Evolutionary conservation across 352 stramenopile genomes (phyloP).

Genomic region (Phytopythium chamaehyphon): DNA sequence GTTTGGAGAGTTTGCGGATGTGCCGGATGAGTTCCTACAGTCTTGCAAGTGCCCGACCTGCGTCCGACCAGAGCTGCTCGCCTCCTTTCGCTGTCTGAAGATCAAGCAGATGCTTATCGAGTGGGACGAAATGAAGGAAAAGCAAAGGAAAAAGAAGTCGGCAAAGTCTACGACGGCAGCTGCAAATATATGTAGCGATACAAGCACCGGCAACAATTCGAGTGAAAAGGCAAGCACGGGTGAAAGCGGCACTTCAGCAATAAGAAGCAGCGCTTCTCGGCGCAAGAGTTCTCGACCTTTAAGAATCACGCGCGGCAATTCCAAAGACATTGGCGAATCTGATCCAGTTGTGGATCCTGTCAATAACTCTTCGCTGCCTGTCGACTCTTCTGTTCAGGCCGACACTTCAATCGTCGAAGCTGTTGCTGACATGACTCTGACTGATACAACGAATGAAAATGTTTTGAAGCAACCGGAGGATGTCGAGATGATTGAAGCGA

Average conservation of each 20-base stretch:
- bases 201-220: not conserved
- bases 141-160: not conserved
- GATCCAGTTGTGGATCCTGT: too few species aligned
- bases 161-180: not conserved
- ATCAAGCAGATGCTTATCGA: slow-evolving; percentile 41
- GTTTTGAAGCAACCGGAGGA: too few species aligned
- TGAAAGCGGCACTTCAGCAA: not conserved
- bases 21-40: slow-evolving; percentile 20
- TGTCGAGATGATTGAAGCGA: too few species aligned
- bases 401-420: too few species aligned
- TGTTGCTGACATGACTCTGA: too few species aligned
- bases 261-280: not conserved
- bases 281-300: slow-evolving; percentile 1
- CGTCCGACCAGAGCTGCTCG: slow-evolving; percentile 22
- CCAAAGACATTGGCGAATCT: too few species aligned
- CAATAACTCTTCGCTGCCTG: too few species aligned
- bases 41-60: slow-evolving; percentile 42
- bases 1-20: slow-evolving; percentile 38
- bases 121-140: slow-evolving; percentile 9
- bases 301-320: not conserved
- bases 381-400: too few species aligned
- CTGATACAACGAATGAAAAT: too few species aligned
- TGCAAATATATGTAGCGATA: not conserved
- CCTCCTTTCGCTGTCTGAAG: slow-evolving; percentile 30
- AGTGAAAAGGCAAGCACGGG: not conserved